Conservation (phyloP, 495 filamentous ascomycete species). For the Trypethelium eluteriae region DNA sequence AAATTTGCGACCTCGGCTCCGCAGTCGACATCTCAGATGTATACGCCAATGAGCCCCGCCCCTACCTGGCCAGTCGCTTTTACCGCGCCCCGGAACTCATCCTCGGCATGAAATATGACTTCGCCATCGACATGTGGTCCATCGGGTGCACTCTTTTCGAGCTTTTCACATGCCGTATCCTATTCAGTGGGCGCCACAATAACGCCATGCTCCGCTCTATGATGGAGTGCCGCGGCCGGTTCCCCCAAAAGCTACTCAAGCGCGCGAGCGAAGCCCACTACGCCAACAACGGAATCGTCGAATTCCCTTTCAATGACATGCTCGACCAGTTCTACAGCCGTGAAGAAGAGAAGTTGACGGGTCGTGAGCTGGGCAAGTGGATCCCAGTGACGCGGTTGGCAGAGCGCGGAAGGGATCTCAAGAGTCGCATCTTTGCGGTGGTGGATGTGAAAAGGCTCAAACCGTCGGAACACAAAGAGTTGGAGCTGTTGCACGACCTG, state of each 20-base stretch:
- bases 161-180: conserved; percentile 92
- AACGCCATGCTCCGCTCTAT: conserved; percentile 95
- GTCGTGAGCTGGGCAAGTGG: conserved; percentile 45
- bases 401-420: conserved; percentile 54
- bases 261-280: conserved; percentile 77
- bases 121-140: conserved; percentile 93
- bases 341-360: conserved; percentile 77
- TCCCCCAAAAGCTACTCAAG: conserved; percentile 77
- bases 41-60: conserved; percentile 65
- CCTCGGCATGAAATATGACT: conserved; percentile 88
- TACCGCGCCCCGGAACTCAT: conserved; percentile 97
- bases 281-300: conserved; percentile 51
- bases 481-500: conserved; percentile 74
- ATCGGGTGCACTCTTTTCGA: conserved; percentile 96
- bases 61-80: conserved; percentile 91
- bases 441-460: conserved; percentile 60
- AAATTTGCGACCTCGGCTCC: conserved; percentile 92
- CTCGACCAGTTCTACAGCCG: conserved; percentile 71
- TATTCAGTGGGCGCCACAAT: conserved; percentile 91
- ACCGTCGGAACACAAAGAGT: conserved; percentile 67
- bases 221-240: conserved; percentile 92
- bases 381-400: conserved; percentile 60
- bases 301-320: not conserved
- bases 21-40: conserved; percentile 53
- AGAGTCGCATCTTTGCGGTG: conserved; percentile 58